Percentiles rank a stretch among this genome's conserved stretches.
These are phyloP conservation scores for Erysiphe pulchra DNA, from an alignment of 2,329 filamentous ascomycete genomes.

Conservation along the genomic window DNA sequence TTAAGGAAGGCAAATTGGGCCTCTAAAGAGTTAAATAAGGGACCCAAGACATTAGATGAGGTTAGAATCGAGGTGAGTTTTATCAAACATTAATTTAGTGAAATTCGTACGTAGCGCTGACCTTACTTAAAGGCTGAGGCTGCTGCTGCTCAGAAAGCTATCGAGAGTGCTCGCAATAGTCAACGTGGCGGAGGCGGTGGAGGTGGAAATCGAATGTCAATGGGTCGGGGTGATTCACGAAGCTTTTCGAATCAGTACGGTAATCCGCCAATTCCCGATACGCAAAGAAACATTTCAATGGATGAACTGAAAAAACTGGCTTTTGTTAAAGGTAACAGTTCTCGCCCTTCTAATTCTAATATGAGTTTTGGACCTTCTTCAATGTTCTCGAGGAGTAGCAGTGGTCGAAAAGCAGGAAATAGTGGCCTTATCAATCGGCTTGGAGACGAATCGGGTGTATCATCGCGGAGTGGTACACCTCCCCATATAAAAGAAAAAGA, in stretches of 20 bases:
- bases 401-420: conserved; percentile 56
- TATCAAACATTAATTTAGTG: neutral
- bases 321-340: conserved; percentile 29
- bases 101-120: neutral
- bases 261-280: conserved; percentile 44
- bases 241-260: conserved; percentile 52
- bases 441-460: conserved; percentile 64
- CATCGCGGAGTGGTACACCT: conserved; percentile 74
- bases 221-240: conserved; percentile 69
- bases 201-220: conserved; percentile 39
- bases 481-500: conserved; percentile 40
- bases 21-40: conserved; percentile 77
- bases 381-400: conserved; percentile 82
- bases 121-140: conserved; percentile 31
- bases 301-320: conserved; percentile 71
- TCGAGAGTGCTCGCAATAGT: conserved; percentile 36
- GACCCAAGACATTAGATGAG: conserved; percentile 86
- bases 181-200: conserved; percentile 42
- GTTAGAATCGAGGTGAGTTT: conserved; percentile 50
- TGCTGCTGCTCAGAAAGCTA: conserved; percentile 53
- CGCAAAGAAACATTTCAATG: conserved; percentile 57
- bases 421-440: conserved; percentile 45
- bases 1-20: conserved; percentile 54
- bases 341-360: conserved; percentile 31
- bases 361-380: conserved; percentile 54